phyloP scores from a whole-genome alignment of 2,329 filamentous ascomycete genomes.

The Ambrosiella beaveri region DNA sequence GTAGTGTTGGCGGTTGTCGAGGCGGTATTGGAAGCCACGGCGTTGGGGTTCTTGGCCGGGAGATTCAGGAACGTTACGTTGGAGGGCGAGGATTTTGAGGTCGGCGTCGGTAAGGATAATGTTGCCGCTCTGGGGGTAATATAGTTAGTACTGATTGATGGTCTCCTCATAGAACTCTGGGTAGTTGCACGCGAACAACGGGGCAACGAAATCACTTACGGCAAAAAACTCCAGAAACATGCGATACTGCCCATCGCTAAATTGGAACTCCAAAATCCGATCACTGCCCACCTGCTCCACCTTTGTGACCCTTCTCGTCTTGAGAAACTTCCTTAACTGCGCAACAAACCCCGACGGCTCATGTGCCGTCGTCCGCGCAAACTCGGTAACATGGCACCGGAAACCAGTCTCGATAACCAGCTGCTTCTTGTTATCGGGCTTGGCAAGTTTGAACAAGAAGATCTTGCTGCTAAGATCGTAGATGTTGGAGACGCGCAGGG shows the following conservation, averaged over 20 bases:
- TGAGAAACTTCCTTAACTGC: slow-evolving; percentile 70
- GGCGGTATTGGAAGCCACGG: slow-evolving; percentile 58
- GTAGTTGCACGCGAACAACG: no score
- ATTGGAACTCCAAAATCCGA: slow-evolving; percentile 77
- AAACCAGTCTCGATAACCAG: slow-evolving; percentile 89
- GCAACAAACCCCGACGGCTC: slow-evolving; percentile 74
- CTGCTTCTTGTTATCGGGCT: slow-evolving; percentile 75
- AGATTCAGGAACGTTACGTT: slow-evolving; percentile 64
- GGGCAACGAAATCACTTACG: slow-evolving; percentile 16
- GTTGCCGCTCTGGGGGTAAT: slow-evolving; percentile 48
- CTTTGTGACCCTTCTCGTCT: slow-evolving; percentile 66
- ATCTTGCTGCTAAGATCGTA: slow-evolving; percentile 95
- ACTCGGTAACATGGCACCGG: slow-evolving; percentile 83
- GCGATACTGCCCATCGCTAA: slow-evolving; percentile 77
- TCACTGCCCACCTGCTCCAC: slow-evolving; percentile 83
- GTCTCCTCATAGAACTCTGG: no score
- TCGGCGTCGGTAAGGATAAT: slow-evolving; percentile 80
- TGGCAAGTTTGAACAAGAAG: slow-evolving; percentile 86
- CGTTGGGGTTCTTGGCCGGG: slow-evolving; percentile 71
- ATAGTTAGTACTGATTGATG: slow-evolving; percentile 10
- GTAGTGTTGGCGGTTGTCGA: slow-evolving; percentile 74
- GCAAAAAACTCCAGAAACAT: slow-evolving; percentile 94
- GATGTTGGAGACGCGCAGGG: slow-evolving; percentile 74
- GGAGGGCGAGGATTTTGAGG: slow-evolving; percentile 62
- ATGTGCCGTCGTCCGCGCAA: slow-evolving; percentile 69